phyloP scores from a whole-genome alignment of 805 yeast species.

The Zygosaccharomyces bisporus region DNA sequence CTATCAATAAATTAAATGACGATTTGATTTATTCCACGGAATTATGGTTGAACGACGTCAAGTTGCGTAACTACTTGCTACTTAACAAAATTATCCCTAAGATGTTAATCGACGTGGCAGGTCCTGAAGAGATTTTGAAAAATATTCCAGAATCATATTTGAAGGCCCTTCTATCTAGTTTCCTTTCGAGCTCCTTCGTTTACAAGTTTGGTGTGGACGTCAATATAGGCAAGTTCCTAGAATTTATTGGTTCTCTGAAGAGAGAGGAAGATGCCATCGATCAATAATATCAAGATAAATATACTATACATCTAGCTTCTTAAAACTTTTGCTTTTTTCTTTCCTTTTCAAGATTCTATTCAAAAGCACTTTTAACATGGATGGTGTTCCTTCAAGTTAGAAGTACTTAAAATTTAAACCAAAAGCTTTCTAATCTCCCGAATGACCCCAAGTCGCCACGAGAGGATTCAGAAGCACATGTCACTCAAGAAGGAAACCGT shows the following conservation, averaged over 20 bases:
- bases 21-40: slow-evolving; percentile 77
- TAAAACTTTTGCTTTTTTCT: neutral
- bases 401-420: too few relatives aligned
- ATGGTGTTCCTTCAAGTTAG: neutral
- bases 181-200: slow-evolving; percentile 78
- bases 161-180: slow-evolving; percentile 83
- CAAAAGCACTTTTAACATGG: too few relatives aligned
- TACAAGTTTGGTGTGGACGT: slow-evolving; percentile 73
- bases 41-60: slow-evolving; percentile 76
- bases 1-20: slow-evolving; percentile 81
- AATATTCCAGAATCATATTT: slow-evolving; percentile 87
- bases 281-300: neutral
- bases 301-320: neutral
- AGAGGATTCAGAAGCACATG: neutral
- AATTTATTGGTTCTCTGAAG: slow-evolving; percentile 57
- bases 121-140: slow-evolving; percentile 60
- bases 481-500: slow-evolving; percentile 10
- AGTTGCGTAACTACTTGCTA: slow-evolving; percentile 67
- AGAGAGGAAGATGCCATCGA: slow-evolving; percentile 32
- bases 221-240: slow-evolving; percentile 74
- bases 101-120: slow-evolving; percentile 58
- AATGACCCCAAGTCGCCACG: too few relatives aligned
- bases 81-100: slow-evolving; percentile 75
- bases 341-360: too few relatives aligned
- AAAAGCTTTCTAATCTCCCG: neutral